A percentile compares a stretch with the other conserved stretches of the same genome.
Evolutionary conservation across 2,329 filamentous ascomycete species (phyloP).

Genomic region (Neonectria punicea): DNA sequence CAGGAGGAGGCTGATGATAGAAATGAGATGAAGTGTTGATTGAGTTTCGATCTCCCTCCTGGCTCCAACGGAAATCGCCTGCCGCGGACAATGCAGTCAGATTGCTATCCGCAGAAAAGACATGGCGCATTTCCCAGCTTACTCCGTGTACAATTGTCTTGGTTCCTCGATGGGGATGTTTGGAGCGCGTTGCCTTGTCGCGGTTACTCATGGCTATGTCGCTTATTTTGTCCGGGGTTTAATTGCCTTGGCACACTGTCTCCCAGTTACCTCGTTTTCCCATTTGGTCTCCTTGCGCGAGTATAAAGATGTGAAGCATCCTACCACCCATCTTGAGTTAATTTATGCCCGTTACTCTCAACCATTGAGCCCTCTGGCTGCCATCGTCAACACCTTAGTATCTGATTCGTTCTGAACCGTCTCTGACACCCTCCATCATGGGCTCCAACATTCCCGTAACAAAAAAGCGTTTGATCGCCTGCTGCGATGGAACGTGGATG

Average conservation of each 20-base stretch:
- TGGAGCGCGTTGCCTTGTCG: constrained; percentile 27
- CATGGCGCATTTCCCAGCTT: neutral
- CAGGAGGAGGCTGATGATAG: neutral
- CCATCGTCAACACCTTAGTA: neutral
- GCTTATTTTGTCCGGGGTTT: constrained; percentile 35
- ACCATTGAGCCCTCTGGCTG: neutral
- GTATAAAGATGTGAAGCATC: neutral
- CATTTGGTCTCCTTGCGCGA: neutral
- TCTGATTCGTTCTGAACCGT: neutral
- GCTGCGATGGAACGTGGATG: constrained; percentile 66
- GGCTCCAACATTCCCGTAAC: constrained; percentile 9
- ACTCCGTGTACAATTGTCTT: neutral
- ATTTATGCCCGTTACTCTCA: neutral
- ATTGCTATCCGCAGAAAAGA: neutral
- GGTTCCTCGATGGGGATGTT: constrained; percentile 13
- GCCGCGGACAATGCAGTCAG: neutral
- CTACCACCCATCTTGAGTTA: neutral
- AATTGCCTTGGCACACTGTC: constrained; percentile 8
- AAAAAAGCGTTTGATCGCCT: constrained; percentile 61
- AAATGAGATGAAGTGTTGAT: neutral
- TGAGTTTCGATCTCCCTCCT: neutral
- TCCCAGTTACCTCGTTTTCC: constrained; percentile 3
- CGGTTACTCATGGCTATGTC: constrained; percentile 34
- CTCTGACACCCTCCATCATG: neutral
- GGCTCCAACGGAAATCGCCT: neutral